These are phyloP conservation scores for Catunica adiposa DNA, from an alignment of 2,329 filamentous ascomycete species.

Conservation along the genomic window DNA sequence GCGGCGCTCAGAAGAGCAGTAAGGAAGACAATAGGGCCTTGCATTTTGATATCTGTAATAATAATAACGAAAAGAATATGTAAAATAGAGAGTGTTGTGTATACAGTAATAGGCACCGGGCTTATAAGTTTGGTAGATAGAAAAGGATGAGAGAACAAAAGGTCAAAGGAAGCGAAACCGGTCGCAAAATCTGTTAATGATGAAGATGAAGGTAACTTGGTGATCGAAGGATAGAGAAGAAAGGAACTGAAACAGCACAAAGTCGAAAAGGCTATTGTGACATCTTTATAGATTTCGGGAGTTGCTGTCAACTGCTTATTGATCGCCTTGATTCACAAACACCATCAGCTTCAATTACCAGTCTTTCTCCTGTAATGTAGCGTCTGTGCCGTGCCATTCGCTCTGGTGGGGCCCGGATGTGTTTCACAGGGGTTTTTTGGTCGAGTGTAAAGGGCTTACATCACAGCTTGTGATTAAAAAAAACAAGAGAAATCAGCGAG, in stretches of 20 bases:
- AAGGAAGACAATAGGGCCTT: conserved; percentile 5
- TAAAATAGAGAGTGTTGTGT: neutral
- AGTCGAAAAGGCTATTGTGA: neutral
- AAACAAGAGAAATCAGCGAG: neutral
- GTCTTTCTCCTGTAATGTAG: neutral
- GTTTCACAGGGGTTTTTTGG: neutral
- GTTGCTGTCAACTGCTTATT: neutral
- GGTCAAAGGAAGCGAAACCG: neutral
- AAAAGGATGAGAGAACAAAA: neutral
- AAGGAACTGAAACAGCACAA: neutral
- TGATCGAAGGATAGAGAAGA: conserved; percentile 2
- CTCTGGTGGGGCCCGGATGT: neutral
- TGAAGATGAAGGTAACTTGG: neutral
- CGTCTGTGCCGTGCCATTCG: conserved; percentile 1
- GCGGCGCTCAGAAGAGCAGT: conserved; percentile 7
- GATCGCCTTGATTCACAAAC: neutral
- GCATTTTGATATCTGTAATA: conserved; percentile 9
- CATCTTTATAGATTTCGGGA: neutral
- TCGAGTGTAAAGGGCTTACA: neutral
- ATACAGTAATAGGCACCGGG: neutral
- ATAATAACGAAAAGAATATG: neutral
- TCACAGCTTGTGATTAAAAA: neutral
- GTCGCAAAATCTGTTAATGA: conserved; percentile 3
- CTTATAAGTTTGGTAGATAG: neutral
- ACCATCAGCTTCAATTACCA: neutral